Evolutionary conservation across 2,329 filamentous ascomycete genomes (phyloP).

Genomic region (Hirsutella rhossiliensis): DNA sequence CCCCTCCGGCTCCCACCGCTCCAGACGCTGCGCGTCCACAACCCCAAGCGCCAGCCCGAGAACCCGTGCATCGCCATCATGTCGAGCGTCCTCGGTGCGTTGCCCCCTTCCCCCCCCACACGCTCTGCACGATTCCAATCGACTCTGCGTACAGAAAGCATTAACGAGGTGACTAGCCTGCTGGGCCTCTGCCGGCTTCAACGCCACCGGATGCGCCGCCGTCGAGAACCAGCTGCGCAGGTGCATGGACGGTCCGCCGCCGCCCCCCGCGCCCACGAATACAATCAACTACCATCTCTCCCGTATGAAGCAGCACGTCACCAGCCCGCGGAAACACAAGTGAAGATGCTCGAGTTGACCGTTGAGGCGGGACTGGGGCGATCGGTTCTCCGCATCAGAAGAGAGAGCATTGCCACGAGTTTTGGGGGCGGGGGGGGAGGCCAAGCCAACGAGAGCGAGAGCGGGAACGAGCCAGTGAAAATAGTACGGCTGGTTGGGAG

Average conservation of each 20-base stretch:
- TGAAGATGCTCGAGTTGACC: slow-evolving; percentile 6
- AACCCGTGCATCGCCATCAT: slow-evolving; percentile 45
- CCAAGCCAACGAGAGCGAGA: too few relatives aligned
- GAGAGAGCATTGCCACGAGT: too few relatives aligned
- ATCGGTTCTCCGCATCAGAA: too few relatives aligned
- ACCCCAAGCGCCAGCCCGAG: slow-evolving; percentile 34
- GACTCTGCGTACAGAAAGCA: too few relatives aligned
- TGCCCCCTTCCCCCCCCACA: slow-evolving; percentile 1
- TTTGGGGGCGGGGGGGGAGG: too few relatives aligned
- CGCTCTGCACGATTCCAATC: too few relatives aligned
- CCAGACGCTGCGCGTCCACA: slow-evolving; percentile 39
- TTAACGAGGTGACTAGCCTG: slow-evolving; percentile 43
- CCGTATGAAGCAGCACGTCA: slow-evolving; percentile 64
- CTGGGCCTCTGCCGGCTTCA: slow-evolving; percentile 72
- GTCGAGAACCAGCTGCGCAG: slow-evolving; percentile 48
- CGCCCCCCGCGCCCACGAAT: slow-evolving; percentile 39
- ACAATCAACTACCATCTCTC: slow-evolving; percentile 89
- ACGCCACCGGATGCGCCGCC: slow-evolving; percentile 42
- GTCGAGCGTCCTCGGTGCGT: slow-evolving; percentile 42
- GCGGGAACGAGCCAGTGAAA: too few relatives aligned
- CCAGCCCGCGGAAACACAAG: slow-evolving; percentile 23
- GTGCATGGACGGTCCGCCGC: slow-evolving; percentile 71
- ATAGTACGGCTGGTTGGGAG: too few relatives aligned
- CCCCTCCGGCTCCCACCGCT: slow-evolving; percentile 47
- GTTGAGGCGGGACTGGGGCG: too few relatives aligned